phyloP scores from a whole-genome alignment of 2,329 filamentous ascomycete genomes.

The Myrmaecium sp. region DNA sequence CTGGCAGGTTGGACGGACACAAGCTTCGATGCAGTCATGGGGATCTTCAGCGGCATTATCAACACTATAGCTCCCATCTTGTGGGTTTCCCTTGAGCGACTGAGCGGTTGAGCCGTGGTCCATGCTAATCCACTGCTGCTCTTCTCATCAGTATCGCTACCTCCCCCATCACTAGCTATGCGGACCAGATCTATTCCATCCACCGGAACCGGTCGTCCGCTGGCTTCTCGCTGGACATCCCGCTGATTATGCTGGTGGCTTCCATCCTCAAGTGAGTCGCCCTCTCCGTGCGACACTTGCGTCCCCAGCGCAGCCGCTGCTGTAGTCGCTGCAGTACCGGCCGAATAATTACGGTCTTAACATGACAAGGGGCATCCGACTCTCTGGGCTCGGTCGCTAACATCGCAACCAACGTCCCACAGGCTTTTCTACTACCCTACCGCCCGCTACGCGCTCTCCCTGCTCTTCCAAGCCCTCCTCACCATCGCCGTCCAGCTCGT shows the following conservation, averaged over 20 bases:
- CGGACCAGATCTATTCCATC: slow-evolving; percentile 50
- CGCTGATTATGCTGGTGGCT: slow-evolving; percentile 48
- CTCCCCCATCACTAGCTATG: slow-evolving; percentile 47
- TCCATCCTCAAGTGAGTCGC: slow-evolving; percentile 41
- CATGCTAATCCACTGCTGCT: neutral
- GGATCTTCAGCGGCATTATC: slow-evolving; percentile 18
- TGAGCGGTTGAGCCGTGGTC: neutral
- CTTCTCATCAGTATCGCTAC: slow-evolving; percentile 33
- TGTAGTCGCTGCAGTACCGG: slow-evolving; percentile 3
- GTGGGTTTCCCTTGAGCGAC: slow-evolving; percentile 9
- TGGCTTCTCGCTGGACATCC: slow-evolving; percentile 50
- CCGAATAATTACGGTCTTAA: neutral
- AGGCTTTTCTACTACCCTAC: slow-evolving; percentile 52
- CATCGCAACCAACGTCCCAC: neutral
- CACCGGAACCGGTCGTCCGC: slow-evolving; percentile 41
- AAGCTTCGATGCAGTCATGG: too few species aligned
- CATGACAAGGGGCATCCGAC: neutral
- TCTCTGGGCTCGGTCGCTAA: neutral
- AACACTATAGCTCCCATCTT: slow-evolving; percentile 22
- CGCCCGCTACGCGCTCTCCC: slow-evolving; percentile 39
- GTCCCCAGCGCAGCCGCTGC: neutral
- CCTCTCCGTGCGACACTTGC: neutral
- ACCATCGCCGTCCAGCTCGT: slow-evolving; percentile 43
- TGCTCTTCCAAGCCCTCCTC: slow-evolving; percentile 42
- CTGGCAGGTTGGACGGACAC: too few species aligned